Evolutionary conservation across 106 monocot species (phyloP).

Genomic region (Dendrobium huoshanense): DNA sequence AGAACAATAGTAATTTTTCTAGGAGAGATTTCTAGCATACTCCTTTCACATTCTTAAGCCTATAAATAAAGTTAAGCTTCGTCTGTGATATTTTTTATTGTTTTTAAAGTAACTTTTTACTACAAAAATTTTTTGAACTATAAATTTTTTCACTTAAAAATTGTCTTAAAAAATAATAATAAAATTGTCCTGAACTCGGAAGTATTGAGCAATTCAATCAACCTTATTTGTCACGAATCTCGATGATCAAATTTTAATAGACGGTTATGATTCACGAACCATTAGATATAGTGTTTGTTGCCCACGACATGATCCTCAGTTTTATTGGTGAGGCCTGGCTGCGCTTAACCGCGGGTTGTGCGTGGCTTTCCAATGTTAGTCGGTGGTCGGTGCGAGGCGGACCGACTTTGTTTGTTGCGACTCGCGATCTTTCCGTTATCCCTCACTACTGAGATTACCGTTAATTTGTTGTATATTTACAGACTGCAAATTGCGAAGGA

Average conservation of each 20-base stretch:
- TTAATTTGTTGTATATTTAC: background rate
- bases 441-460: background rate
- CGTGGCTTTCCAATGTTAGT: conserved; percentile 2
- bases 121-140: no score
- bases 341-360: background rate
- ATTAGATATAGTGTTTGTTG: background rate
- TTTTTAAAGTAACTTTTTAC: no score
- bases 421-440: background rate
- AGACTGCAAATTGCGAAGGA: background rate
- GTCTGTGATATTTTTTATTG: no score
- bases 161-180: no score
- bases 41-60: no score
- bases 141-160: no score
- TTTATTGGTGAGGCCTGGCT: background rate
- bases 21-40: no score
- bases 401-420: background rate
- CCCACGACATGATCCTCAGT: background rate
- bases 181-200: no score
- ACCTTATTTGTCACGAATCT: background rate
- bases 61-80: no score
- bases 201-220: background rate
- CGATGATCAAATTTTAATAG: background rate
- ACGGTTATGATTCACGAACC: background rate
- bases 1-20: no score
- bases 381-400: conserved; percentile 1